Percentiles rank a stretch among this genome's conserved stretches.
phyloP scores from a whole-genome alignment of 257 asterid species.

The Henckelia pumila region DNA sequence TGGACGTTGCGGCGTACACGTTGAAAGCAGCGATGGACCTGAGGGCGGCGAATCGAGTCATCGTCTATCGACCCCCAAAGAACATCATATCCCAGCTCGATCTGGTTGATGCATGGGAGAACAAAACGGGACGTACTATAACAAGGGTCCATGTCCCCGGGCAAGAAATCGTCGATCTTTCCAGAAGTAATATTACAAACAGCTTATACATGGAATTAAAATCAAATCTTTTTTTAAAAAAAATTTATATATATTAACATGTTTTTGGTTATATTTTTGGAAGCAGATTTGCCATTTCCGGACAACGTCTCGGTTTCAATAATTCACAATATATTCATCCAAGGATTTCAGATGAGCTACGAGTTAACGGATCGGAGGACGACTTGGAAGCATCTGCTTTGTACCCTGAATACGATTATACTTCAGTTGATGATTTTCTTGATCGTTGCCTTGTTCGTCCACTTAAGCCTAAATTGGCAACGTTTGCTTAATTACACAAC shows the following conservation, averaged over 20 bases:
- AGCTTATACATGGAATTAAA: too few species aligned
- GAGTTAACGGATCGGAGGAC: constrained; percentile 30
- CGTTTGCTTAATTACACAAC: too few species aligned
- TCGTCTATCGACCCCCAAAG: too few species aligned
- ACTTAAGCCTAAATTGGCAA: too few species aligned
- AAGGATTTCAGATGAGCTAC: constrained; percentile 36
- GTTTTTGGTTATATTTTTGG: background rate
- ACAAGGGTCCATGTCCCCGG: constrained; percentile 21
- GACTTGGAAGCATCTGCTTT: background rate
- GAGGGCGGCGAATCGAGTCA: too few species aligned
- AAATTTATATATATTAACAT: background rate
- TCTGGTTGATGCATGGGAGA: constrained; percentile 19
- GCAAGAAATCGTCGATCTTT: constrained; percentile 30
- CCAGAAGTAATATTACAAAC: constrained; percentile 22
- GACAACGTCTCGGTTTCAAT: constrained; percentile 35
- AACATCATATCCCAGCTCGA: too few species aligned
- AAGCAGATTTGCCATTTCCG: constrained; percentile 33
- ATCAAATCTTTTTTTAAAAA: background rate
- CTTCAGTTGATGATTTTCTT: too few species aligned
- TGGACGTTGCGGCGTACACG: too few species aligned
- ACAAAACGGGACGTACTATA: constrained; percentile 28
- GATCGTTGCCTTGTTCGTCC: too few species aligned
- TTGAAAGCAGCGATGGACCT: too few species aligned
- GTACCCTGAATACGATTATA: too few species aligned
- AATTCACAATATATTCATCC: constrained; percentile 38